Conservation (phyloP, 768 basidiomycete species). For the Exidia glandulosa region DNA sequence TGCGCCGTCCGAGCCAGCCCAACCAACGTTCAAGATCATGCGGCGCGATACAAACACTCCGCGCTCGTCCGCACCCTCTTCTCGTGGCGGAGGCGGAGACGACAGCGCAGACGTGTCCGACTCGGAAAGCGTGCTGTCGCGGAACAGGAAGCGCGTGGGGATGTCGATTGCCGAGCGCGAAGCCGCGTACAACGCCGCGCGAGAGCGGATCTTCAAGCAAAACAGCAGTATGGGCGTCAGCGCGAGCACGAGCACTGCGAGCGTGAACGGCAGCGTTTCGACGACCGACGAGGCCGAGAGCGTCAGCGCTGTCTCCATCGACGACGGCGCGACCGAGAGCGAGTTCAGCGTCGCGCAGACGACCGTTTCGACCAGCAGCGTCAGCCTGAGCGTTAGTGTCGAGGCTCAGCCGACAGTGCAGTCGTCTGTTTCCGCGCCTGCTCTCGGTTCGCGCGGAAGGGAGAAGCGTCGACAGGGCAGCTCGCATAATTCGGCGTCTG, state of each 20-base stretch:
- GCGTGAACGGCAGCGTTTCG: background rate
- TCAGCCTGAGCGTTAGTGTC: conserved; percentile 37
- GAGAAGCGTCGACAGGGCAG: background rate
- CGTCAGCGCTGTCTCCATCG: background rate
- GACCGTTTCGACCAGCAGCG: conserved; percentile 1
- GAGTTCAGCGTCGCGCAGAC: background rate
- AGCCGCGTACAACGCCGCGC: conserved; percentile 81
- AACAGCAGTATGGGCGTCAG: conserved; percentile 13
- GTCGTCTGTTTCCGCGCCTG: no score
- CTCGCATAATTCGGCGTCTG: background rate
- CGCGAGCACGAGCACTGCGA: background rate
- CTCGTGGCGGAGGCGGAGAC: conserved; percentile 2
- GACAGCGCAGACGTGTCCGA: background rate
- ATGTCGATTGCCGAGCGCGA: conserved; percentile 79
- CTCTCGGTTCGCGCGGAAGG: background rate
- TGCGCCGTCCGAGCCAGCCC: conserved; percentile 38
- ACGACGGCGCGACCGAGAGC: background rate
- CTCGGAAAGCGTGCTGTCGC: conserved; percentile 13
- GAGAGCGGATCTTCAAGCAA: conserved; percentile 76
- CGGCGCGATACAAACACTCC: conserved; percentile 28
- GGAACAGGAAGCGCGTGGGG: conserved; percentile 40
- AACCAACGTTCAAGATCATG: conserved; percentile 86
- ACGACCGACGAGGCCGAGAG: background rate
- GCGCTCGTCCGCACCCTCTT: conserved; percentile 1
- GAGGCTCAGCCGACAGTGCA: no score